Evolutionary conservation across 139 green algal genomes (phyloP), one percentile per base, ranked within the genome.

Genomic region (Edaphochlamys debaryana): DNA sequence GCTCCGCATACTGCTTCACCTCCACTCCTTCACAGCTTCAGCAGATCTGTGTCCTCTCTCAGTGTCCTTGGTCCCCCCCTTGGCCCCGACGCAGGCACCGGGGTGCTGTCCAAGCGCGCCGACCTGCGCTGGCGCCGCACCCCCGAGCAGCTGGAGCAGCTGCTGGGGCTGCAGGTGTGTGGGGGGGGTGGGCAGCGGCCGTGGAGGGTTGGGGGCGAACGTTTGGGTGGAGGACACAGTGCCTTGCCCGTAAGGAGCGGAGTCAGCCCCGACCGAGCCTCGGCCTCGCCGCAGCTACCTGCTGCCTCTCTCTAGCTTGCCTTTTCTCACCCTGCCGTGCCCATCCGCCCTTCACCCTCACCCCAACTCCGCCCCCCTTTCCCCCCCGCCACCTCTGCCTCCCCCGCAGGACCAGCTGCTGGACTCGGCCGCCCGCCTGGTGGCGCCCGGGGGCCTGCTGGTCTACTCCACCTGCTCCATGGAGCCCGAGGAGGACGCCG

Each of bases 391-490:
- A n/a, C n/a, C n/a, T n/a, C n/a, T n/a, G n/a, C n/a, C n/a, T n/a
- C n/a, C n/a, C n/a, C n/a, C 7, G 56, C 56, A 63, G 85, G 87
- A 67, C 0, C 64, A 90, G 42, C 88, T 98, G 72, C 84, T 98
- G 41, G 84, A 94, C 27, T 89, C 92, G 6, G 96, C 94, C 34
- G 87, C 90, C 1, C 5, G 23, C 29, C 66, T 95, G 50, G 96
- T 98, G 38, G 81, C 66, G 32, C 95, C 94, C 22, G 94, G 96
- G 0, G 96, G 96, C 7, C 3, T 96, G 32, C 88, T 98, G 38
- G 95, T 98, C 38, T 98, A 98, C 89, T 92, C 74, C 81, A 99
- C 96, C 15, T 99, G 96, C 71, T 79, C 45, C 64, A 81, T 91
- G 6, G 88, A 91, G 80, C 11, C 34, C n/a, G 79, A 89, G 19